phyloP scores from a whole-genome alignment of 257 asterid species.

The Solanum pimpinellifolium region DNA sequence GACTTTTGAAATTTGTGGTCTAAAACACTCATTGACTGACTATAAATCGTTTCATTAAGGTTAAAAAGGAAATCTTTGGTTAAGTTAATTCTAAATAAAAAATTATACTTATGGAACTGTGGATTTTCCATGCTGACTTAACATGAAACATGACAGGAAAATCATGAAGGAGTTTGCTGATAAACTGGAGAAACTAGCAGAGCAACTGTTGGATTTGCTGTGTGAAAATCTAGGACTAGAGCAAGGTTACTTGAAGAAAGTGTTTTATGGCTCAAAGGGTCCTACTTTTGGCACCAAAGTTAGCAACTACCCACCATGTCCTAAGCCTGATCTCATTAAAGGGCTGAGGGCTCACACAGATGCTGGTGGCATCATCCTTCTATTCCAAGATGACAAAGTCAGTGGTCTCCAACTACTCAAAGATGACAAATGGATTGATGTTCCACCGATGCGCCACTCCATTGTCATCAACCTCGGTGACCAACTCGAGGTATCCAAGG shows the following conservation, averaged over 20 bases:
- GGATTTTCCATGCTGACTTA: background rate
- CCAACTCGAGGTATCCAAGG: constrained; percentile 53
- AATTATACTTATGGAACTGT: background rate
- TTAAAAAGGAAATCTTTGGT: background rate
- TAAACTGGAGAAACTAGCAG: constrained; percentile 53
- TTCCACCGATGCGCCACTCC: constrained; percentile 72
- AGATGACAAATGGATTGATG: constrained; percentile 63
- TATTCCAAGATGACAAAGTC: constrained; percentile 69
- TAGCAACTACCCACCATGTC: constrained; percentile 70
- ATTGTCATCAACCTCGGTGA: constrained; percentile 60
- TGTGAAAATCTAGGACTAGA: constrained; percentile 80
- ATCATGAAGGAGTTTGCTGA: constrained; percentile 54
- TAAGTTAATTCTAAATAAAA: too few species aligned
- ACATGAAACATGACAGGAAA: constrained; percentile 23
- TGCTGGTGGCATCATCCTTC: constrained; percentile 67
- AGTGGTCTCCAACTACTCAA: constrained; percentile 72
- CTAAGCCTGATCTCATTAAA: constrained; percentile 65
- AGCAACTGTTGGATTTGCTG: constrained; percentile 45
- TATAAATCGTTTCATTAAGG: background rate
- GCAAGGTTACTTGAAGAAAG: constrained; percentile 54
- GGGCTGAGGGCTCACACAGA: constrained; percentile 80
- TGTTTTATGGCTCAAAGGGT: constrained; percentile 57
- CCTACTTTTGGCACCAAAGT: constrained; percentile 75
- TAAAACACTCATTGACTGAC: background rate
- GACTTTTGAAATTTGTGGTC: background rate